A percentile compares a stretch with the other conserved stretches of the same genome.
These are phyloP conservation scores for Rhodotorula sp. DNA, from an alignment of 1,284 basidiomycete genomes.

Conservation along the genomic window DNA sequence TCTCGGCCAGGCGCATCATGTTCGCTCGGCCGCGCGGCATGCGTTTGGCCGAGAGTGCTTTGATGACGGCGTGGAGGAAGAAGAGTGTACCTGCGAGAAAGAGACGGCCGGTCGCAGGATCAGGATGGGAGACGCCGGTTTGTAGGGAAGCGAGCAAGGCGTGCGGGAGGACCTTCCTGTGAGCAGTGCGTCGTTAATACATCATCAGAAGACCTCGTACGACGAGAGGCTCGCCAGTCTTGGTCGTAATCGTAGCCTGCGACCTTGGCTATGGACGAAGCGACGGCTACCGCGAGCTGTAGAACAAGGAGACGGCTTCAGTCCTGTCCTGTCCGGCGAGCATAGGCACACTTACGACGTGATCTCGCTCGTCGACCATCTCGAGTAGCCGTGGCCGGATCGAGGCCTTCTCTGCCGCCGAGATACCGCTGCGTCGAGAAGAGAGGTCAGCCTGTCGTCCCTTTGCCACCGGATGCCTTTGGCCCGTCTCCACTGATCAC, in stretches of 20 bases:
- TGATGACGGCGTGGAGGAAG: conserved; percentile 39
- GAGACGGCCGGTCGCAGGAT: conserved; percentile 15
- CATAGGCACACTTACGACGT: conserved; percentile 24
- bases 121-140: conserved; percentile 16
- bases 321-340: too few species aligned
- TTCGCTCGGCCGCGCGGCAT: conserved; percentile 34
- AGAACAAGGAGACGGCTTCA: background rate
- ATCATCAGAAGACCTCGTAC: too few species aligned
- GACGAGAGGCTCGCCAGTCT: conserved; percentile 34
- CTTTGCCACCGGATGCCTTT: too few species aligned
- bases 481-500: too few species aligned
- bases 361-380: conserved; percentile 39
- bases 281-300: conserved; percentile 42
- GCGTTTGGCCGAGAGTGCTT: conserved; percentile 42
- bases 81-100: conserved; percentile 39
- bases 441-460: background rate
- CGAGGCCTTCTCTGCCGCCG: conserved; percentile 30
- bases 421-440: conserved; percentile 24
- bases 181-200: background rate
- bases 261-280: conserved; percentile 42
- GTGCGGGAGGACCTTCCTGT: conserved; percentile 40
- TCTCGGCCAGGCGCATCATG: conserved; percentile 28
- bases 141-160: conserved; percentile 36
- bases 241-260: conserved; percentile 39
- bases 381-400: conserved; percentile 37